Conservation (phyloP, 306 rosid genomes). For the Vicia villosa region DNA sequence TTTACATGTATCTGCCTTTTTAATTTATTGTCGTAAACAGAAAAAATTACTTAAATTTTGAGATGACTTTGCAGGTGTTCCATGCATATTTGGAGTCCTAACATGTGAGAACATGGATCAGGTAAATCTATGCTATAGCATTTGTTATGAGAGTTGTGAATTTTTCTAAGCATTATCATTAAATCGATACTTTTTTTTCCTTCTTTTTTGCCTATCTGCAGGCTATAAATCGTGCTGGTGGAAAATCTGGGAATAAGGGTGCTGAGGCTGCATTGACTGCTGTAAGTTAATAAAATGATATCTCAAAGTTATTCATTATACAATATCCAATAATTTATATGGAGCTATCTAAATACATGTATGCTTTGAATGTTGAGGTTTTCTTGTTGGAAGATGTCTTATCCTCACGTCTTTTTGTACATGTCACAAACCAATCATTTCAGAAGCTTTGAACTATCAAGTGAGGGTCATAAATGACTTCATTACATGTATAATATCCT, state of each 20-base stretch:
- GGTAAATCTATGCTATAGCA: constrained; percentile 46
- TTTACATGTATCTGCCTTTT: constrained; percentile 4
- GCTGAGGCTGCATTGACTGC: constrained; percentile 92
- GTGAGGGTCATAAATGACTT: not conserved
- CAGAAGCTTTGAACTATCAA: not conserved
- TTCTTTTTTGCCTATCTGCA: constrained; percentile 38
- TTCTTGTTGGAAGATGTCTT: constrained; percentile 3
- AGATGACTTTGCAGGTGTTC: constrained; percentile 65
- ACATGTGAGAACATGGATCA: constrained; percentile 88
- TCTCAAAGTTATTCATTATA: constrained; percentile 6
- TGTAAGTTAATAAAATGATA: constrained; percentile 70
- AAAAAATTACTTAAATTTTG: constrained; percentile 33
- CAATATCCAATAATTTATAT: constrained; percentile 2
- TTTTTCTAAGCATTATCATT: constrained; percentile 21
- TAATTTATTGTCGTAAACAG: constrained; percentile 3
- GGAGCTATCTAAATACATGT: constrained; percentile 2
- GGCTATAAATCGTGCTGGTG: constrained; percentile 96
- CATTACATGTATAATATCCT: not conserved
- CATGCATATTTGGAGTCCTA: constrained; percentile 85
- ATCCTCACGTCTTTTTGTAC: not conserved
- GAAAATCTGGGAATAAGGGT: constrained; percentile 94
- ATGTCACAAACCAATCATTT: not conserved
- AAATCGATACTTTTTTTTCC: not conserved
- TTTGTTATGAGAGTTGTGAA: constrained; percentile 1
- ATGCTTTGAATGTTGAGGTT: not conserved